Evolutionary conservation across 805 yeast genomes (phyloP).

Genomic region (Yarrowia sp.): DNA sequence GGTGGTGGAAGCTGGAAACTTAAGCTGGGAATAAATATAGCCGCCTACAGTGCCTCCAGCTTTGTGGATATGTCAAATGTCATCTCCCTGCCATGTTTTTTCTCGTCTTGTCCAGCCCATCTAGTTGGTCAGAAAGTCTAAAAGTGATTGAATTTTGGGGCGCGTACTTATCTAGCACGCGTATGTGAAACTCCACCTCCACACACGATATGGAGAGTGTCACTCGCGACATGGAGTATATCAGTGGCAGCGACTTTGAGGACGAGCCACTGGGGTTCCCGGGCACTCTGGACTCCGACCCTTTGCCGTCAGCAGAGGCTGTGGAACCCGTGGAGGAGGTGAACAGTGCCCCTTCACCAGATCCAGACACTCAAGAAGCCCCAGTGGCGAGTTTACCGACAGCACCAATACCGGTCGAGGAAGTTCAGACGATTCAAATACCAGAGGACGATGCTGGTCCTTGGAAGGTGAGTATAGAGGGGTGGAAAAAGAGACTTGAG

Average conservation of each 20-base stretch:
- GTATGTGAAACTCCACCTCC: conserved; percentile 4
- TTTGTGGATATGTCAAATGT: no score
- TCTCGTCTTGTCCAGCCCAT: no score
- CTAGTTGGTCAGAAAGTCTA: not conserved
- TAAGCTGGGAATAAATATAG: no score
- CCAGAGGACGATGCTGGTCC: not conserved
- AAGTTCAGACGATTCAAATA: not conserved
- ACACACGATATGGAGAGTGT: conserved; percentile 32
- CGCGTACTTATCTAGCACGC: conserved; percentile 28
- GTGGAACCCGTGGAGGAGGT: conserved; percentile 20
- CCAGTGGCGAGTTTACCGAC: not conserved
- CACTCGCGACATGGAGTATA: conserved; percentile 26
- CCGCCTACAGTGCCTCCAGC: no score
- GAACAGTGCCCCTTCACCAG: conserved; percentile 22
- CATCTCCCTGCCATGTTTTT: no score
- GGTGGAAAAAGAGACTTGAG: not conserved
- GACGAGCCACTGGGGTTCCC: conserved; percentile 35
- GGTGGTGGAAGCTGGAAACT: no score
- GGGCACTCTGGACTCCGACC: conserved; percentile 29
- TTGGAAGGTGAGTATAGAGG: conserved; percentile 19
- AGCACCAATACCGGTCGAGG: not conserved
- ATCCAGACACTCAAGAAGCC: not conserved
- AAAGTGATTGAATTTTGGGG: conserved; percentile 5
- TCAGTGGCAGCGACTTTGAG: conserved; percentile 38
- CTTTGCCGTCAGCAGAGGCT: conserved; percentile 3